Evolutionary conservation across 805 yeast species (phyloP), one percentile per base, ranked within the genome.

Genomic region (Teunomyces barrocoloradensis): DNA sequence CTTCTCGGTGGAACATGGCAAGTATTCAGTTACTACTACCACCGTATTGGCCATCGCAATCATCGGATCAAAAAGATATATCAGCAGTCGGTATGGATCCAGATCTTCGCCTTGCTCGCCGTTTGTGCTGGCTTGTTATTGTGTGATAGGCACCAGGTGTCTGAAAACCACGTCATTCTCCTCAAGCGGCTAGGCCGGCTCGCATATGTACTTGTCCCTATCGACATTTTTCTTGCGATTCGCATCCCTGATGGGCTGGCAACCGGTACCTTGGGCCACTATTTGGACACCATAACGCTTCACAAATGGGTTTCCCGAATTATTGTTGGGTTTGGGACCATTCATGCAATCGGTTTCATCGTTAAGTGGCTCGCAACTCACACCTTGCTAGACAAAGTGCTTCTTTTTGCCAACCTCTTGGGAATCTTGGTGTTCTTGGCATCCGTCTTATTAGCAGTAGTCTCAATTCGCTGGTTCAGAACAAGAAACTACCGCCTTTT

Each of bases 271-370:
- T 58, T 66, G 45, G 77, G 58, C 56, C 77, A 63, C 44, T 87
- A 87, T 56, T 60, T 84, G 49, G 80, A 78, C 44, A 65, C 79
- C 11, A 57, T 87, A 10, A 71, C 71, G 15, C 55, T 86, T 6
- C 95, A 87, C 59, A 85, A 84, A 56, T 85, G 92, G 91, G 53
- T 84, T 1, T 82, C 90, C 3, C 68, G 92, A 49, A 33, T 82
- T 1, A 75, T 84, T 18, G 58, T 82, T 1, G 50, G 72, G 0
- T 59, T 76, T 28, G 74, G 76, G 0, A 37, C 74, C 0, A 42
- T 75, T 3, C 95, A 87, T 56, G 69, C 81, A 0, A 40, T 79
- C 12, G 83, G 82, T 1, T 87, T 71, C 57, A 29, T 77, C 3
- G 58, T 66, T 7, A 69, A 71, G 48, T 86, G 86, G 89, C 39